Base-by-base conservation (phyloP, 176 grass and related monocot genomes). In the Triticum urartu region DNA sequence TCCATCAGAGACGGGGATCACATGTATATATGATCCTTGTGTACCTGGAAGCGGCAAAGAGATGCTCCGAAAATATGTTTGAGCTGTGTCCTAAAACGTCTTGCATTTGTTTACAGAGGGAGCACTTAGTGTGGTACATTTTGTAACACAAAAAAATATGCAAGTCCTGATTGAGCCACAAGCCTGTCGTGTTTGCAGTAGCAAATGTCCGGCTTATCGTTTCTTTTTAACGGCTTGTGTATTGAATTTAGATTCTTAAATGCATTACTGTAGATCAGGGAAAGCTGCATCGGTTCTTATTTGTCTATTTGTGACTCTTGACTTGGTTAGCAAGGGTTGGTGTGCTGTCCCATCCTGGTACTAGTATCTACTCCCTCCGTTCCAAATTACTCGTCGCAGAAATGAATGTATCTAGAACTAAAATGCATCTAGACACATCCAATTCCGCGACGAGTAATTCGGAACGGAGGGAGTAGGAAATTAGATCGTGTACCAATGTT, bases 231-330 rank as follows among this genome's bases (percentile, higher is more conserved):
- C 11, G 22, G 33, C 3, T 73, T 56, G 5, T 6, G 68, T 45
- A 82, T 47, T 52, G 20, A 60, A 79, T 79, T 83, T 12, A 77
- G 28, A 85, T 81, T 36, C 13, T 75, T 75, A 47, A 54, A 60
- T 61, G 70, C 2, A 48, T 81, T 70, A n/a, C 9, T 45, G 20
- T 86, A 47, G 11, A 85, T 36, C 30, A 12, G 36, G 60, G 64
- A 38, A 79, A 68, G 50, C 77, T 86, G 30, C 2, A 70, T 36
- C 63, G 35, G 26, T 84, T 72, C 70, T 43, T 17, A 30, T 73
- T 12, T 76, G 6, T 34, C 61, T 22, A 4, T 67, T 36, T 73
- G 11, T 67, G 79, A 76, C 54, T 68, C 60, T n/a, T 74, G 12
- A 28, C 69, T 10, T 4, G 17, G 28, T 1, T 73, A 60, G 61